These are phyloP conservation scores for Trametes cinnabarina DNA, from an alignment of 768 basidiomycete genomes.

Conservation along the genomic window DNA sequence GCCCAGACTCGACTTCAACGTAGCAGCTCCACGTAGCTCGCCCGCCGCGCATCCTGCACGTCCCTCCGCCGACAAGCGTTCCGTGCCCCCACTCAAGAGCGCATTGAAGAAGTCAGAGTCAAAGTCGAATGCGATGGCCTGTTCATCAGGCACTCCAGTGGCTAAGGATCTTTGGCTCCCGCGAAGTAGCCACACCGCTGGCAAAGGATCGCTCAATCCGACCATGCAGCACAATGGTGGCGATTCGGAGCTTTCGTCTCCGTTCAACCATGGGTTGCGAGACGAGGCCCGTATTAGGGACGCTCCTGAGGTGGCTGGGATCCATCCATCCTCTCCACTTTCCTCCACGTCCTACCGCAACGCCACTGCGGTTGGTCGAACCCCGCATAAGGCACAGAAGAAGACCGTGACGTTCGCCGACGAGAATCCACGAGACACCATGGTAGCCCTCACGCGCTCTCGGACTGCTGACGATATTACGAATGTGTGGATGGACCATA, in stretches of 20 bases:
- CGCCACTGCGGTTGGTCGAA: background rate
- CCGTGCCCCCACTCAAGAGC: conserved; percentile 3
- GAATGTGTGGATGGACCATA: background rate
- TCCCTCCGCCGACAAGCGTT: background rate
- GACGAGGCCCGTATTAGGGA: background rate
- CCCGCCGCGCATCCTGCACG: background rate
- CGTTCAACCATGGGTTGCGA: background rate
- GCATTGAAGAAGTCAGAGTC: background rate
- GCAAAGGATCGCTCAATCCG: background rate
- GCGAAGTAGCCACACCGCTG: background rate
- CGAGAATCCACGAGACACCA: background rate
- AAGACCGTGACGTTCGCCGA: conserved; percentile 4
- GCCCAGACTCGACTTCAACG: background rate
- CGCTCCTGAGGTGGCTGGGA: background rate
- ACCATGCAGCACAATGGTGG: conserved; percentile 5
- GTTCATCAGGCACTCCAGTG: background rate
- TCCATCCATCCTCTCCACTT: background rate
- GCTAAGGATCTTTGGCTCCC: background rate
- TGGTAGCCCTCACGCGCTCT: background rate
- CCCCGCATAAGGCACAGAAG: background rate
- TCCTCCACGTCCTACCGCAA: background rate
- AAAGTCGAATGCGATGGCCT: background rate
- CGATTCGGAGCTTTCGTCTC: background rate
- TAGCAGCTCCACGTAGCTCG: background rate
- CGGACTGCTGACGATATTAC: background rate